Conservation (phyloP, 1,139 yeast species). For the Debaryomyces subglobosus region DNA sequence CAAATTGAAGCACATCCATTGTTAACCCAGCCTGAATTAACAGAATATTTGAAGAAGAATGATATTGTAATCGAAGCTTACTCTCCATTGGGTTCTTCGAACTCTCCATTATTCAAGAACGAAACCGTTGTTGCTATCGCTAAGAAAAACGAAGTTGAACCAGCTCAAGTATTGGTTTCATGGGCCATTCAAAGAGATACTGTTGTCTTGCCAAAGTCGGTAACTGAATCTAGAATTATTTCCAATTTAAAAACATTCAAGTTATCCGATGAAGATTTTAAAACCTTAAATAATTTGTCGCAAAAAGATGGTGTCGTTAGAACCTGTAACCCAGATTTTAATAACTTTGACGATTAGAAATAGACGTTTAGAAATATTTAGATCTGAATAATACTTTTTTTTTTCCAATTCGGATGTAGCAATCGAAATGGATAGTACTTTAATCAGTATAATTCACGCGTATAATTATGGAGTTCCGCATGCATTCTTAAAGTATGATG, state of each 20-base stretch:
- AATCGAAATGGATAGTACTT: too few relatives aligned
- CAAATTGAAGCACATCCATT: constrained; percentile 66
- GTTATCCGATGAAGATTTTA: constrained; percentile 38
- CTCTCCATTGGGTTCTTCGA: constrained; percentile 56
- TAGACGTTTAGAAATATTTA: not conserved
- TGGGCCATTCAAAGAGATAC: constrained; percentile 58
- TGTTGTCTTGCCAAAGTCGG: constrained; percentile 59
- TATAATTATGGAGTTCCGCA: too few relatives aligned
- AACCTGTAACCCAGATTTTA: constrained; percentile 29
- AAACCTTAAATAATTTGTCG: constrained; percentile 34
- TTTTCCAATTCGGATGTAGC: too few relatives aligned
- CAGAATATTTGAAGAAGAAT: constrained; percentile 43
- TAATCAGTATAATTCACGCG: too few relatives aligned
- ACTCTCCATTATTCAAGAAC: constrained; percentile 54
- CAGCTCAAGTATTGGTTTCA: constrained; percentile 53
- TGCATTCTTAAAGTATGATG: too few relatives aligned
- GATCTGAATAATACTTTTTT: too few relatives aligned
- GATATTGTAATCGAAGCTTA: constrained; percentile 55
- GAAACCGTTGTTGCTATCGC: constrained; percentile 46
- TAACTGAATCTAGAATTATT: constrained; percentile 37
- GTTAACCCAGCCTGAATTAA: constrained; percentile 54
- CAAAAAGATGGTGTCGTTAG: constrained; percentile 35
- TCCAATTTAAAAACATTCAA: constrained; percentile 36
- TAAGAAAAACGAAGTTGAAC: constrained; percentile 43
- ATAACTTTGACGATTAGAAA: not conserved